These are phyloP conservation scores for Neoboletus subvelutipes DNA, from an alignment of 768 basidiomycete species.

Conservation along the genomic window DNA sequence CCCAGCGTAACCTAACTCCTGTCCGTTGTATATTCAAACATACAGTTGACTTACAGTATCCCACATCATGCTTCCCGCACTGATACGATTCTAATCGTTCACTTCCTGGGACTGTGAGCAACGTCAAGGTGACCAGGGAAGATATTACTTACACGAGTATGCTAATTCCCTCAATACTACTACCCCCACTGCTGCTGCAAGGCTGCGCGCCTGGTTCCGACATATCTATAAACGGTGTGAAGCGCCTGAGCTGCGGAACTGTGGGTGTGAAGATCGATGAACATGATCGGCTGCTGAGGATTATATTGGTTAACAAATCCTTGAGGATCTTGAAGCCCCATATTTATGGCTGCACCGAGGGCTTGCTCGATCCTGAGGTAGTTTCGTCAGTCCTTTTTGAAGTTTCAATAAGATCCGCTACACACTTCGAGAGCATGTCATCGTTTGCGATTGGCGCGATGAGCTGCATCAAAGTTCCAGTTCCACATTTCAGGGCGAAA, in stretches of 20 bases:
- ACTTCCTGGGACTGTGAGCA: background rate
- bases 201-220: background rate
- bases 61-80: background rate
- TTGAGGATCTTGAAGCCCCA: background rate
- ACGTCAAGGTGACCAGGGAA: background rate
- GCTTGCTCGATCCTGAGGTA: background rate
- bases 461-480: background rate
- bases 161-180: no score
- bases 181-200: background rate
- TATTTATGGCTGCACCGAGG: background rate
- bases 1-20: background rate
- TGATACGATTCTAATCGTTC: background rate
- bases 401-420: background rate
- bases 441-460: background rate
- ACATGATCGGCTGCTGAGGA: background rate
- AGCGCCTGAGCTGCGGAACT: background rate
- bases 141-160: background rate
- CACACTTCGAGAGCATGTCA: background rate
- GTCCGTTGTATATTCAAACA: background rate
- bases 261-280: background rate
- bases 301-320: background rate
- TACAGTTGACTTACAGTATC: background rate
- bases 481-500: background rate
- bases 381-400: background rate
- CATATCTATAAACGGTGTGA: fast-evolving